These are phyloP conservation scores for Notholithocarpus densiflorus DNA, from an alignment of 306 rosid species.

Conservation along the genomic window DNA sequence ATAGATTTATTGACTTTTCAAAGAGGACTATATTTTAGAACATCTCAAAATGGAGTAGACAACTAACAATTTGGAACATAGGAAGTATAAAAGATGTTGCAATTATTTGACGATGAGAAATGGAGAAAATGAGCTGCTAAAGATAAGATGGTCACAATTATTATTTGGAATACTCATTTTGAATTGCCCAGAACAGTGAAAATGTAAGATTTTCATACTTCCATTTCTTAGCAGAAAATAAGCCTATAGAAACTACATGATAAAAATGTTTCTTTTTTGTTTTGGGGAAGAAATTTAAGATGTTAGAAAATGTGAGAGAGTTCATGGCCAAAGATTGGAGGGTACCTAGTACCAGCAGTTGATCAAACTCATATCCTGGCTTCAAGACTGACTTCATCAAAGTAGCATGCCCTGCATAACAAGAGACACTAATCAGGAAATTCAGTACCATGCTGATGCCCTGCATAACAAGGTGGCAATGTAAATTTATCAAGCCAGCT, in stretches of 20 bases:
- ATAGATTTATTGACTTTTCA: too few species aligned
- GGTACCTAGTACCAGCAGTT: constrained; percentile 75
- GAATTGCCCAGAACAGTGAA: neutral
- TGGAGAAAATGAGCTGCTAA: neutral
- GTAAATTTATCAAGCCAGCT: neutral
- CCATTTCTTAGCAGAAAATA: neutral
- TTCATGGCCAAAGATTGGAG: constrained; percentile 7
- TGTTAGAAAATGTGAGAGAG: neutral
- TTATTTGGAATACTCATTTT: neutral
- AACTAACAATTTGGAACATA: too few species aligned
- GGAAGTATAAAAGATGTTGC: neutral
- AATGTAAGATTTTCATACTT: neutral
- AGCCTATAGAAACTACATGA: neutral
- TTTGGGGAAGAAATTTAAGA: neutral
- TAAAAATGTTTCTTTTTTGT: neutral
- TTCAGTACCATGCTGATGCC: constrained; percentile 8
- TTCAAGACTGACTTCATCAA: constrained; percentile 67
- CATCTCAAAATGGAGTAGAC: too few species aligned
- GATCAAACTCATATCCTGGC: constrained; percentile 83
- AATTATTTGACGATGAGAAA: neutral
- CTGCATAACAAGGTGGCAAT: neutral
- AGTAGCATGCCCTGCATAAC: constrained; percentile 63
- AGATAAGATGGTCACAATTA: neutral
- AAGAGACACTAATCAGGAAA: constrained; percentile 23
- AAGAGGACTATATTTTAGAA: neutral